Conservation (phyloP, 1,139 yeast genomes). For the Hyphopichia burtonii region DNA sequence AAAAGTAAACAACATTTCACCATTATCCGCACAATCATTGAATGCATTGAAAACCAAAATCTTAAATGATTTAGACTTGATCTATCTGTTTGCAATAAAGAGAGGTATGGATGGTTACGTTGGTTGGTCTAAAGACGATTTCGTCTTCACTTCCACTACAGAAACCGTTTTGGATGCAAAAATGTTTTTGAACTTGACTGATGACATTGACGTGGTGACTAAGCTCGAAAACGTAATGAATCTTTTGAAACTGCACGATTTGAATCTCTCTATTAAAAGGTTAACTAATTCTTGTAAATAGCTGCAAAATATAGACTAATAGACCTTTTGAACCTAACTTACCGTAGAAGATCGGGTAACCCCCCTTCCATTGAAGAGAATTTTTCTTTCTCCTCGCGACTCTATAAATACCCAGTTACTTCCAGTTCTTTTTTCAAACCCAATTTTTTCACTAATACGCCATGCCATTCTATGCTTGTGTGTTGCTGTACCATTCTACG, state of each 20-base stretch:
- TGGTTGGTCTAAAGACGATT: slow-evolving; percentile 21
- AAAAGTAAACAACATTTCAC: background rate
- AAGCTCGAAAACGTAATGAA: background rate
- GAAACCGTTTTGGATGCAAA: slow-evolving; percentile 6
- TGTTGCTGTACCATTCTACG: no score
- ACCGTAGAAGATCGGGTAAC: background rate
- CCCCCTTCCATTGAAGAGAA: background rate
- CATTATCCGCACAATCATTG: background rate
- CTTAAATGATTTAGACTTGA: slow-evolving; percentile 7
- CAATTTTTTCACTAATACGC: no score
- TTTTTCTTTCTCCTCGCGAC: background rate
- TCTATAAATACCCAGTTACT: no score
- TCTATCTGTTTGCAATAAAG: slow-evolving; percentile 5
- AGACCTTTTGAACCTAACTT: no score
- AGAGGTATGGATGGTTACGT: slow-evolving; percentile 12
- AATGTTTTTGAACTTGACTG: background rate
- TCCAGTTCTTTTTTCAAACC: no score
- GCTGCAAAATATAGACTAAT: background rate
- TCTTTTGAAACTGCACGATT: background rate
- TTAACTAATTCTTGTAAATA: background rate
- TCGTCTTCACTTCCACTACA: slow-evolving; percentile 8
- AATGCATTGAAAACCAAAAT: slow-evolving; percentile 3
- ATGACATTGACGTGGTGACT: background rate
- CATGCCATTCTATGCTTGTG: no score
- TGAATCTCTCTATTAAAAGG: background rate